Percentiles rank a stretch among this genome's conserved stretches.
Evolutionary conservation across 208 protist genomes (phyloP).

Genomic region (Trypanosoma cruzi): DNA sequence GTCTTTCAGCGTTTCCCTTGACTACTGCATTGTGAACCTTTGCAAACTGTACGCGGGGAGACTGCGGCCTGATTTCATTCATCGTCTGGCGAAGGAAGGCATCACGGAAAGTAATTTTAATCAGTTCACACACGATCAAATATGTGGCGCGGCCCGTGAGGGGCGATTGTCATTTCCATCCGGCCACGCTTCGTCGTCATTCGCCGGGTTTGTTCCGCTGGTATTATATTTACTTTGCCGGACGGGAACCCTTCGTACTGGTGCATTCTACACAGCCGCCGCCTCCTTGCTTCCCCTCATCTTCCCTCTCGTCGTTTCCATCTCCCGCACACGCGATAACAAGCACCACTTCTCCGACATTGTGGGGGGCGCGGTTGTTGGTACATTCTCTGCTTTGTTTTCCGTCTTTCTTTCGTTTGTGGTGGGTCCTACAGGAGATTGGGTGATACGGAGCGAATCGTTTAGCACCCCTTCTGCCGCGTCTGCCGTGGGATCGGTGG

Average conservation of each 20-base stretch:
- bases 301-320: conserved; percentile 26
- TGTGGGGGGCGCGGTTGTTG: conserved; percentile 34
- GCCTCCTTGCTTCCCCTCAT: conserved; percentile 23
- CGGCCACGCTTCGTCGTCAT: conserved; percentile 62
- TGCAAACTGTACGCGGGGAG: conserved; percentile 58
- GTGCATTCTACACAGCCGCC: not conserved
- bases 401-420: conserved; percentile 23
- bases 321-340: conserved; percentile 50
- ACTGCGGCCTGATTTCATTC: conserved; percentile 60
- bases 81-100: conserved; percentile 13
- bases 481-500: not conserved
- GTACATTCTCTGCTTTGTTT: conserved; percentile 38
- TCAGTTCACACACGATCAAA: conserved; percentile 7
- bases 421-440: not conserved
- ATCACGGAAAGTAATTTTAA: conserved; percentile 22
- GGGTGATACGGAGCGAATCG: not conserved
- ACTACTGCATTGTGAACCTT: conserved; percentile 53
- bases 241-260: conserved; percentile 4
- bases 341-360: conserved; percentile 54
- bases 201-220: conserved; percentile 43
- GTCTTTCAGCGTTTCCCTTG: conserved; percentile 44
- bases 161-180: conserved; percentile 61
- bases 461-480: not conserved
- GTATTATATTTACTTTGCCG: conserved; percentile 40
- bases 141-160: conserved; percentile 49